Evolutionary conservation across 2,329 filamentous ascomycete species (phyloP), one percentile per base, ranked within the genome.

Genomic region (Scleromitrula shiraiana): DNA sequence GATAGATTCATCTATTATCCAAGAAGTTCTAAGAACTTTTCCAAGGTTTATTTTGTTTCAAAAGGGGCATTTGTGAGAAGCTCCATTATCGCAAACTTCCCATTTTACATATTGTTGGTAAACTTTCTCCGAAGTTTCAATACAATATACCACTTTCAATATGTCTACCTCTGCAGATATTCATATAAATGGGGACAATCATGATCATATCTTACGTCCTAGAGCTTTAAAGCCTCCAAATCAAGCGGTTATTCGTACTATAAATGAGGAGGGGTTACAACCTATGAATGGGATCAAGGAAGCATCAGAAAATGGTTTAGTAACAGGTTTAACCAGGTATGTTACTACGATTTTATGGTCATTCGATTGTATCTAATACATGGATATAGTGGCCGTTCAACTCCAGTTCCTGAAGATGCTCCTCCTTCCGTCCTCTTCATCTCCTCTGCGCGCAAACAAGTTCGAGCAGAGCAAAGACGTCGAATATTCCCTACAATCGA

Each of bases 401-500:
- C 90, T 4, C 89, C 90, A 36, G 68, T 95, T 40, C 82, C 91
- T 46, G 77, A 83, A 59, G 90, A 97, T 75, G 93, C 93, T 9
- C 93, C 88, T n/a, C 91, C 90, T 1, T 97, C 91, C 1, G 81
- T 84, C 49, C 85, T 91, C 58, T 89, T 85, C 30, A 83, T 95
- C 53, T 94, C 88, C 35, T 83, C 81, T 12, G 90, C 85, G 19
- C 83, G 90, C 57, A 90, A 88, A 64, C 85, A 91, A 60, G 81
- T 84, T 42, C 84, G 89, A 62, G 86, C 85, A 51, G 80, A 89
- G 65, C 85, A 88, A 59, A 82, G 85, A 56, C 83, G 83, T 49
- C 84, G 90, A 57, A 74, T 96, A 57, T 98, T 97, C 65, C 91
- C 94, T 19, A 93, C 87, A 19, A 89, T 95, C 63, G 87, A 95